Base-by-base conservation (phyloP, 306 rosid species). In the Canavalia gladiata region DNA sequence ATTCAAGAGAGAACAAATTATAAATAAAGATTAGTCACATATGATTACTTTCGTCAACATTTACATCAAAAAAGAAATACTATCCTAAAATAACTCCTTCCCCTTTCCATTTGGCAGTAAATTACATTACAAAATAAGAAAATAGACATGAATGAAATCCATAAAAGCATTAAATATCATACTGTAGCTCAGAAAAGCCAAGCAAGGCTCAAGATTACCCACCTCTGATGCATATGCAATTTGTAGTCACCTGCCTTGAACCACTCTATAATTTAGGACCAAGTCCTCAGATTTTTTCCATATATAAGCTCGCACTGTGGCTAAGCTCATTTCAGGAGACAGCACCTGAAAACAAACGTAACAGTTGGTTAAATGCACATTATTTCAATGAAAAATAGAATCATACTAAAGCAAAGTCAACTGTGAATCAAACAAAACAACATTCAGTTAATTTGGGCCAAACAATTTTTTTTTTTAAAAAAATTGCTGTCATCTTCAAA, bases 251-350 rank as follows among this genome's bases (percentile, higher is more conserved):
- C 94, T 92, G 82, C 94, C 92, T 85, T 89, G 97, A 81, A 88
- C 82, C 85, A 93, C 87, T 90, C 92, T 90, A 83, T 95, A 96
- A 87, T 96, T 92, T 84, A 96, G 89, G 85, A 93, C 71, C 52
- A 96, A 85, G 83, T 96, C 99, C 45, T 96, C 99, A 11, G 93
- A 4, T 89, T 96, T 96, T 92, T 93, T 96, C 99, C 99, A 96
- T 78, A 96, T 80, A 83, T 96, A 96, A 85, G 95, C 85, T 67
- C 97, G 88, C 73, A 92, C 98, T 11, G 99, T 96, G 85, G 99
- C 99, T 83, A 96, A 87, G 86, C 98, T 96, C 97, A 93, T 84
- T 6, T 93, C 98, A 56, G 97, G 97, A 58, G 92, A 80, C 87
- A 96, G 84, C 37, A 88, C 97, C 99, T 96, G 90, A 29, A 82